These are phyloP conservation scores for Mycena sanguinolenta DNA, from an alignment of 768 basidiomycete species.

Conservation along the genomic window DNA sequence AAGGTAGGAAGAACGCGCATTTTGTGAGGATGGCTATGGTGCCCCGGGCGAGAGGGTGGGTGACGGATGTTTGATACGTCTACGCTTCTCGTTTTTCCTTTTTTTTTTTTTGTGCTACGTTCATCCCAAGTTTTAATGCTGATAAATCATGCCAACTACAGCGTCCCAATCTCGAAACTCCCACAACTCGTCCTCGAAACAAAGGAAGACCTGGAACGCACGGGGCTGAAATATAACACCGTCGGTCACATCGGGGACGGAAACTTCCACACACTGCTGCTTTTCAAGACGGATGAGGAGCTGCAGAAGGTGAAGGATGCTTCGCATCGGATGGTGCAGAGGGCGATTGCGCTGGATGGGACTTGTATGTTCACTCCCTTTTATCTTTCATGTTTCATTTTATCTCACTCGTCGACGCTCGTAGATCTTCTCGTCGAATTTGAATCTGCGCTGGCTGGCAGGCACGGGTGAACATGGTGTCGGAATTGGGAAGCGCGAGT, in stretches of 20 bases:
- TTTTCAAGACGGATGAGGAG: constrained; percentile 73
- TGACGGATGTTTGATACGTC: constrained; percentile 81
- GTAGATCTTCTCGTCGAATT: no score
- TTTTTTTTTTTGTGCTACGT: no score
- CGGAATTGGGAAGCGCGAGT: constrained; percentile 87
- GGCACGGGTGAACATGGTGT: constrained; percentile 91
- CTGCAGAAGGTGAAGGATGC: constrained; percentile 53
- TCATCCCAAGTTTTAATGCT: no score
- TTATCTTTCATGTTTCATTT: no score
- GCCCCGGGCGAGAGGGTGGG: constrained; percentile 73
- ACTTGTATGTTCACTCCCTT: constrained; percentile 65
- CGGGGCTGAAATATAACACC: constrained; percentile 23
- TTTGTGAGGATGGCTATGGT: constrained; percentile 69
- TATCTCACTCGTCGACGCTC: no score
- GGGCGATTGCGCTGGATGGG: constrained; percentile 81
- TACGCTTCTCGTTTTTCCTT: no score
- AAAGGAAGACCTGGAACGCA: constrained; percentile 20
- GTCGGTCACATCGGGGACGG: constrained; percentile 55
- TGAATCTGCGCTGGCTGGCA: no score
- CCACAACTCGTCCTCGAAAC: constrained; percentile 29
- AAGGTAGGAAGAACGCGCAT: constrained; percentile 77
- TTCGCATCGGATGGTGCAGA: constrained; percentile 72
- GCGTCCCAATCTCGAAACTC: constrained; percentile 28
- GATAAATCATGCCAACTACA: no score
- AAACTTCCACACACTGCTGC: constrained; percentile 62